These are phyloP conservation scores for Ilyonectria sp. DNA, from an alignment of 2,329 filamentous ascomycete species.

Conservation along the genomic window DNA sequence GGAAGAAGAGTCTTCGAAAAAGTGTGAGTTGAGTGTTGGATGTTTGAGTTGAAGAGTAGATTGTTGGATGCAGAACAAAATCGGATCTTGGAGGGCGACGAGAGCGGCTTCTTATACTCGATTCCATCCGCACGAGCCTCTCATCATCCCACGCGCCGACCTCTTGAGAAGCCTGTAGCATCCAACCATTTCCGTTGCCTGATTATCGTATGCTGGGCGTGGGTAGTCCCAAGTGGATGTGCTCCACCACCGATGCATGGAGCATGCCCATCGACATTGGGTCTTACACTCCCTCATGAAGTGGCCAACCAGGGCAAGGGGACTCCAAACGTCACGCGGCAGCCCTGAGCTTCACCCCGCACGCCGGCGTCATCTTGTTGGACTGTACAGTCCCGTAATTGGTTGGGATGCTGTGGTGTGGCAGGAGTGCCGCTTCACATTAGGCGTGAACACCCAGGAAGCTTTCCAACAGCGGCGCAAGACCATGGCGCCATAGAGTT, in stretches of 20 bases:
- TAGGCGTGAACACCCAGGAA: conserved; percentile 26
- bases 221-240: conserved; percentile 36
- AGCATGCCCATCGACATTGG: conserved; percentile 27
- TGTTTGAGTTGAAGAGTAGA: conserved; percentile 33
- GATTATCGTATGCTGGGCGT: conserved; percentile 43
- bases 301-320: conserved; percentile 35
- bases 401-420: conserved; percentile 31
- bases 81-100: conserved; percentile 34
- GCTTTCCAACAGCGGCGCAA: conserved; percentile 24
- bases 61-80: conserved; percentile 46
- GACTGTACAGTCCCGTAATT: conserved; percentile 33
- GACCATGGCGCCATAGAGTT: conserved; percentile 32
- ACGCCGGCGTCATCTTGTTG: conserved; percentile 33
- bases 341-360: conserved; percentile 42
- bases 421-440: conserved; percentile 30
- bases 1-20: conserved; percentile 46
- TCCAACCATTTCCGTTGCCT: conserved; percentile 38
- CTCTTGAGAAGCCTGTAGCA: conserved; percentile 20
- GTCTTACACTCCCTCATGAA: conserved; percentile 9
- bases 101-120: conserved; percentile 45
- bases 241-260: conserved; percentile 39
- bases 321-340: conserved; percentile 36
- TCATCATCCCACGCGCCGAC: conserved; percentile 28
- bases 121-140: conserved; percentile 29
- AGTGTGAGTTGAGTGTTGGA: conserved; percentile 41